Evolutionary conservation across 2,329 filamentous ascomycete genomes (phyloP), one percentile per base, ranked within the genome.

Genomic region (Parastagonospora nodorum): DNA sequence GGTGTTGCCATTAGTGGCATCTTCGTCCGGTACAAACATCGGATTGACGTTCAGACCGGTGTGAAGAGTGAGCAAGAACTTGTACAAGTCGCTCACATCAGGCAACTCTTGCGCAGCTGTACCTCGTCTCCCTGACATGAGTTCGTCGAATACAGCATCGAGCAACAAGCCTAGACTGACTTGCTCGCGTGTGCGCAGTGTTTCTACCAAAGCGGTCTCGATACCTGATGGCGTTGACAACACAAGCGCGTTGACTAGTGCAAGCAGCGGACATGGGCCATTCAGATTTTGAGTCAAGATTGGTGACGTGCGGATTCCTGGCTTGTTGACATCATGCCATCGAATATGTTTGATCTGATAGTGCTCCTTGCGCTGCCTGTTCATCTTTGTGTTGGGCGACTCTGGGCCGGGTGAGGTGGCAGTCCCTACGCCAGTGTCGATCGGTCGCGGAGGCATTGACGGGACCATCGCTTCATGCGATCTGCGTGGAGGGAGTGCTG

Each of bases 1-100:
- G 12, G 67, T 62, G 58, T 71, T 60, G 32, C 59, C 67, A 79
- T 58, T 55, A 2, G 58, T 61, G 8, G 58, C 57, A 14, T 78
- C 47, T 64, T 73, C 28, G 77, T 7, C 81, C 2, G 90, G 82
- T 7, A 95, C 82, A 57, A 96, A 94, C 15, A 89, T 85, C 2
- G 94, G 94, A 59, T 99, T 99, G 50, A 97, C 93, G 65, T 97
- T 99, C 90, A 99, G 96, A 32, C 94, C 94, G 0, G 92, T 97
- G 63, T 97, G 91, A 2, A 99, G 78, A 38, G 90, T 89, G 49
- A 94, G 84, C 2, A 99, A 78, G 67, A 99, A 99, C 6, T 83
- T 81, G 71, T 96, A 96, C 1, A 99, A 80, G 51, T 96, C 92
- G 31, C 87, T 84, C 8, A 97, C 88, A 69, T 97, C 94, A 0